phyloP scores from a whole-genome alignment of 306 rosid genomes.

The Quercus alba region DNA sequence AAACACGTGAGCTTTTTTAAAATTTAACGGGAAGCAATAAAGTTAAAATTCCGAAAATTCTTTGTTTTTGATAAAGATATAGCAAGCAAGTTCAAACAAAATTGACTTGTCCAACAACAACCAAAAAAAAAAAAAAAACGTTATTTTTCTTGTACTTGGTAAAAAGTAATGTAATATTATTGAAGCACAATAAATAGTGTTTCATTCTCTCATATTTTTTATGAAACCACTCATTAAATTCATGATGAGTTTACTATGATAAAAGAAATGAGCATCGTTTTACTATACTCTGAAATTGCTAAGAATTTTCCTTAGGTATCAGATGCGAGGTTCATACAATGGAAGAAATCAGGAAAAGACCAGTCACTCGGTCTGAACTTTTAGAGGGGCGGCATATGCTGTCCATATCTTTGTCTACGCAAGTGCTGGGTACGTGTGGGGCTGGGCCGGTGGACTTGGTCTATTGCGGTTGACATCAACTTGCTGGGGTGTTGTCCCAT shows the following conservation, averaged over 20 bases:
- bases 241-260: no score
- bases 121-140: no score
- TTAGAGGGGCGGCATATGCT: neutral
- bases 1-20: slow-evolving; percentile 11
- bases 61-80: neutral
- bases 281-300: no score
- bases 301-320: neutral
- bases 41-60: neutral
- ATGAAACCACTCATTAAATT: no score
- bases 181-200: accelerated
- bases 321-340: neutral
- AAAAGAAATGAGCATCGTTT: no score
- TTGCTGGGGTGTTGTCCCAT: neutral
- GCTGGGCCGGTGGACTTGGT: neutral
- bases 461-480: neutral
- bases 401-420: neutral
- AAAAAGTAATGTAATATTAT: no score
- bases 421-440: neutral
- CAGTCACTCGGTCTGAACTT: neutral
- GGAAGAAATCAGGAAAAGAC: neutral
- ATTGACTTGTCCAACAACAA: no score
- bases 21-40: neutral
- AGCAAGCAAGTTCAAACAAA: neutral
- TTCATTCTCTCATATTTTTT: accelerated
- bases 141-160: no score